Base-by-base conservation (phyloP, 2,329 filamentous ascomycete species). In the Colletotrichum theobromicola region DNA sequence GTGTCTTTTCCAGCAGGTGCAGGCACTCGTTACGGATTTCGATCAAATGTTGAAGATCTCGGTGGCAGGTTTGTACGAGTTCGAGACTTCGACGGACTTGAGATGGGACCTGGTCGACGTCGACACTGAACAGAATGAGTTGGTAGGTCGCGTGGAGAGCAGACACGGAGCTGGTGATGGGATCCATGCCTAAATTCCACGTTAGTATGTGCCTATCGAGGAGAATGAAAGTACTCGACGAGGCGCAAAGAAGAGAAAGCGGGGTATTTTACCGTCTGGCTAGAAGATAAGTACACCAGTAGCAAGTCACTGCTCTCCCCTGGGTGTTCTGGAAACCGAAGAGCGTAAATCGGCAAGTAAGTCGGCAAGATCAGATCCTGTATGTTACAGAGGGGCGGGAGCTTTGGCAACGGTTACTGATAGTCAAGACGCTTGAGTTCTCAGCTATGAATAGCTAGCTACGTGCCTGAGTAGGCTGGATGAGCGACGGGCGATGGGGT, bases 41-140 rank as follows among this genome's bases (percentile, higher is more conserved):
- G 46, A 83, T 82, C 21, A 83, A 78, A n/a, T 81, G 79, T 32
- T 82, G 79, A 7, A 83, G 77, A 61, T 83, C 82, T 8, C 70
- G 67, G 34, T 83, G 74, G 65, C 81, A 83, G n/a, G 79, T 81
- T 7, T 79, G 77, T 0, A 83, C 79, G 9, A 83, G 81, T 28
- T 83, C 80, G 18, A 83, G 76, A 66, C 79, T 79, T 8, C 76
- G 76, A 2, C 79, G 77, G 24, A 82, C 78, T 6, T 79, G 78
- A 28, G 77, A 75, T 2, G 81, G 79, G 12, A 81, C 78, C 13
- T 81, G 79, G 7, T 77, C 78, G 24, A 78, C 72, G 30, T 80
- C 78, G 60, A 79, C 76, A 13, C 58, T 60, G 53, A 76, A 77
- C 13, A 76, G 57, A 8, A 77, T n/a, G 13, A 73, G 16, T 21